Percentiles rank a stretch among this genome's conserved stretches.
phyloP scores from a whole-genome alignment of 2,329 filamentous ascomycete genomes.

The Paraconiothyrium brasiliense region DNA sequence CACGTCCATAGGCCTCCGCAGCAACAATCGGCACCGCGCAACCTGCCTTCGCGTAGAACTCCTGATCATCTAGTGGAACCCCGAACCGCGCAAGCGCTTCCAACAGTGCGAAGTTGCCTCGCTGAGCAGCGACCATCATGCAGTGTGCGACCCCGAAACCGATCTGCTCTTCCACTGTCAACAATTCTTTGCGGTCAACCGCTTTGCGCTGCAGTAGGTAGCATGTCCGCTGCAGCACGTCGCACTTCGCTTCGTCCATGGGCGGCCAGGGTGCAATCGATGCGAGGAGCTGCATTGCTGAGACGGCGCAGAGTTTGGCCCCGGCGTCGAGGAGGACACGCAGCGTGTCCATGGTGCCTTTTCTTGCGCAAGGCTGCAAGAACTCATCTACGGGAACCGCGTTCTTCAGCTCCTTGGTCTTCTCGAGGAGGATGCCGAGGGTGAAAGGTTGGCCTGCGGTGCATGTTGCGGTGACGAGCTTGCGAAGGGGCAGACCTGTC shows the following conservation, averaged over 20 bases:
- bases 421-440: neutral
- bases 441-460: neutral
- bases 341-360: neutral
- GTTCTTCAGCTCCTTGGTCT: neutral
- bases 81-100: neutral
- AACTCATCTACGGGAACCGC: neutral
- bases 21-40: neutral
- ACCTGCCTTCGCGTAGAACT: conserved; percentile 1
- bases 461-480: neutral
- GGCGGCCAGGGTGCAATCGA: neutral
- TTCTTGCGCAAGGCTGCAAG: neutral
- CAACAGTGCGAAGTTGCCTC: neutral
- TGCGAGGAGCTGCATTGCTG: conserved; percentile 2
- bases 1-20: neutral
- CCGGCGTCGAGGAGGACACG: neutral
- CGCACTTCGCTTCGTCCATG: neutral
- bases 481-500: neutral
- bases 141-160: conserved; percentile 2
- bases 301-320: neutral
- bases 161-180: neutral
- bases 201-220: neutral
- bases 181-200: neutral
- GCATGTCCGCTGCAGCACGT: neutral
- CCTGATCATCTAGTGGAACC: neutral
- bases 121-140: conserved; percentile 7